Evolutionary conservation across 1,139 yeast species (phyloP).

Genomic region (Maudiozyma humilis): DNA sequence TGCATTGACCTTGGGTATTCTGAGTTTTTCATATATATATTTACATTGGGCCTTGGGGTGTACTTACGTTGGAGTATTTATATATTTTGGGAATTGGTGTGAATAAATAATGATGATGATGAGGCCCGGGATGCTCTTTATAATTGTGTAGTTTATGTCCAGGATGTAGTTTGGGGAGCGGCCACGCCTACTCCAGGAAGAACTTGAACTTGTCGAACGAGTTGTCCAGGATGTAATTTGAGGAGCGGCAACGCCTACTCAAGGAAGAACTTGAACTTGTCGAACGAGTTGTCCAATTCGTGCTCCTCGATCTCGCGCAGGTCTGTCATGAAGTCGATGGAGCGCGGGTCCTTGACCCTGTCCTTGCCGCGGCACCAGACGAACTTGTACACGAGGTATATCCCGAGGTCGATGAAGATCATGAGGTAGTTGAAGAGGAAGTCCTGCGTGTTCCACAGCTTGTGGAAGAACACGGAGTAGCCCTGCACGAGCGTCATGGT

Average conservation of each 20-base stretch:
- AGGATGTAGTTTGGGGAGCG: too few species aligned
- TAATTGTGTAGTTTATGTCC: not conserved
- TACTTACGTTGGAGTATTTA: not conserved
- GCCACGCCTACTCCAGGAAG: slow-evolving; percentile 8
- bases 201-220: slow-evolving; percentile 18
- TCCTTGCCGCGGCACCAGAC: slow-evolving; percentile 38
- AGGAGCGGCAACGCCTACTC: too few species aligned
- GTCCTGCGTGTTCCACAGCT: slow-evolving; percentile 50
- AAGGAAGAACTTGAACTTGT: slow-evolving; percentile 16
- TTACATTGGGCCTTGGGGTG: not conserved
- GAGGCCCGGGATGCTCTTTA: not conserved
- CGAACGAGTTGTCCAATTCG: slow-evolving; percentile 32
- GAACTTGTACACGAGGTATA: slow-evolving; percentile 51
- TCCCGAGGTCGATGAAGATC: slow-evolving; percentile 53
- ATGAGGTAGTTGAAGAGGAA: slow-evolving; percentile 62
- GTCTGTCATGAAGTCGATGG: slow-evolving; percentile 50
- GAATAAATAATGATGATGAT: not conserved
- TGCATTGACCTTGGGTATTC: too few species aligned
- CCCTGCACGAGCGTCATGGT: slow-evolving; percentile 59
- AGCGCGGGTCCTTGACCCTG: slow-evolving; percentile 41
- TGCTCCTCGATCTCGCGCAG: slow-evolving; percentile 51
- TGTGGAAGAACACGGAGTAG: slow-evolving; percentile 57
- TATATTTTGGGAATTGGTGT: not conserved
- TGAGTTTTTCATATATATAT: not conserved
- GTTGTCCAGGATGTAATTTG: too few species aligned